Base-by-base conservation (phyloP, 768 basidiomycete species). In the Ramaria rubella region DNA sequence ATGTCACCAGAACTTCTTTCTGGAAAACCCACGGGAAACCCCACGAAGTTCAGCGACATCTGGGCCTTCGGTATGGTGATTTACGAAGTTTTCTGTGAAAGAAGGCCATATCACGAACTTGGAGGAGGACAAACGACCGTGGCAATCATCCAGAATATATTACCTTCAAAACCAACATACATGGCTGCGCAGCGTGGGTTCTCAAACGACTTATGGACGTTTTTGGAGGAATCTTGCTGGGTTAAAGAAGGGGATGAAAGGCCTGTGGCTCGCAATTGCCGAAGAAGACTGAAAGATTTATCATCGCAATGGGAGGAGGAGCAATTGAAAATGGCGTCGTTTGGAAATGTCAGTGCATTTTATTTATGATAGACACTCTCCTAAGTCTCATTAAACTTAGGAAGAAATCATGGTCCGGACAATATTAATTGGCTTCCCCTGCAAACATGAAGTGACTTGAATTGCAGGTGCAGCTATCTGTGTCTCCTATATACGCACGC, bases 51-150 rank as follows among this genome's bases (percentile, higher is more conserved):
- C 19, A 50, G 49, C 19, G 49, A 50, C 19, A 34, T 50, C n/a
- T 50, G 49, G 49, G 49, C 49, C 27, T 30, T 50, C 5, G 49
- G 49, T 5, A 50, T 50, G 49, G 33, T 50, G 9, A 31, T 50
- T 15, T 50, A 50, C 49, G 27, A 15, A 31, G 9, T 29, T 17
- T 50, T 50, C 33, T 30, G 27, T 6, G 38, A 19, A 5, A 19
- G 19, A 15, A 4, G 5, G 21, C 45, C 45, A 5, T 46, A 5
- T 24, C 5, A 4, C 19, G 45, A 46, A 4, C 21, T 5, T 40
- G 6, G 4, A 40, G 5, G 29, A 24, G 45, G 45, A 48, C 19
- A 7, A 14, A 30, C 8, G 7, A 34, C 33, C 23, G 23, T 23
- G 9, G 49, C 49, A 7, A 50, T 50, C 44, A 24, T 11, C 12